Evolutionary conservation across 1,284 basidiomycete genomes (phyloP).

Genomic region (Golubevia sp.): DNA sequence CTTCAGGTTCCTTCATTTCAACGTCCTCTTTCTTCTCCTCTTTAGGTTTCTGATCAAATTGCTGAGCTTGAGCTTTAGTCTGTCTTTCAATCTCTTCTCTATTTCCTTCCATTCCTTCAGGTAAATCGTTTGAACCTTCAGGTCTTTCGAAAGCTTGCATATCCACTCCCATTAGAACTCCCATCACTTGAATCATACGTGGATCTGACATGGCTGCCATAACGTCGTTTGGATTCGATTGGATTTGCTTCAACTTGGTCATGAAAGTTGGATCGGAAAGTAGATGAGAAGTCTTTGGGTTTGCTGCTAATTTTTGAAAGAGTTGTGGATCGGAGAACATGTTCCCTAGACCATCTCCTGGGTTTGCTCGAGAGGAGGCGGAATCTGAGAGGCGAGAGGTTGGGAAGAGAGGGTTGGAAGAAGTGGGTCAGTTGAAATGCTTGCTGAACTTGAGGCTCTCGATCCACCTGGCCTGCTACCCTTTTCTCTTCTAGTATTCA

Average conservation of each 20-base stretch:
- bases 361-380: conserved; percentile 63
- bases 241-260: conserved; percentile 58
- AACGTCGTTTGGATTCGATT: conserved; percentile 58
- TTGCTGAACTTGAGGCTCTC: too few species aligned
- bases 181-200: conserved; percentile 86
- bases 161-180: conserved; percentile 91
- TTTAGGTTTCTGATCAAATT: conserved; percentile 7
- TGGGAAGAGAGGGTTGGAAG: too few species aligned
- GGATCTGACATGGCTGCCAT: conserved; percentile 72
- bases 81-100: conserved; percentile 49
- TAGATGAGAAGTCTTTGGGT: conserved; percentile 82
- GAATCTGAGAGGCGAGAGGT: too few species aligned
- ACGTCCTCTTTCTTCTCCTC: conserved; percentile 11
- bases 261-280: conserved; percentile 76
- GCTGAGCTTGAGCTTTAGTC: conserved; percentile 53
- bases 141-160: conserved; percentile 83
- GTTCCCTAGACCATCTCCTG: conserved; percentile 70
- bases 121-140: conserved; percentile 81
- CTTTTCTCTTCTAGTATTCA: too few species aligned
- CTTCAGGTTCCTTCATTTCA: conserved; percentile 28
- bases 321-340: conserved; percentile 85
- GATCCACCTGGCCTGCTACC: too few species aligned
- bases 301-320: conserved; percentile 78
- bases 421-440: too few species aligned
- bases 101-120: conserved; percentile 66